A percentile compares a stretch with the other conserved stretches of the same genome.
phyloP scores from a whole-genome alignment of 2,329 filamentous ascomycete species.

The Mycocentrospora acerina region DNA sequence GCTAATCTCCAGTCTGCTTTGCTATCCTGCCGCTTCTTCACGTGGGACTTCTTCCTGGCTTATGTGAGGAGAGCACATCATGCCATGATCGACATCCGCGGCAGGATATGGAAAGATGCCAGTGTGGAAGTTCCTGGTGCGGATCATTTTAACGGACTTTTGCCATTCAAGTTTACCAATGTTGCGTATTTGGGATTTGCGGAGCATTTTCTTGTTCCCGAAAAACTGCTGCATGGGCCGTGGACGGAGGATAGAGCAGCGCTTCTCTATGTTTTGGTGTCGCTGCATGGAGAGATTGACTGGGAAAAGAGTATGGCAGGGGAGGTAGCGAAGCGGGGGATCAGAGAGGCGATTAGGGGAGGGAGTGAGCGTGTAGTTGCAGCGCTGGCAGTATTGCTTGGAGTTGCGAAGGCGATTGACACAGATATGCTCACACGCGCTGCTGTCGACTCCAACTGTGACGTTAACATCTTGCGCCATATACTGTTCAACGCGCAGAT shows the following conservation, averaged over 20 bases:
- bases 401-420: constrained; percentile 30
- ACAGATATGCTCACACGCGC: constrained; percentile 33
- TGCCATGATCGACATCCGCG: constrained; percentile 27
- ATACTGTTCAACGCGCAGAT: constrained; percentile 40
- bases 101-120: constrained; percentile 33
- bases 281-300: constrained; percentile 37
- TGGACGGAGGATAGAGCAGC: constrained; percentile 33
- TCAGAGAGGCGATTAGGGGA: constrained; percentile 30
- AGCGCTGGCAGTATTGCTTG: constrained; percentile 35
- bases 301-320: constrained; percentile 37
- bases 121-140: constrained; percentile 28
- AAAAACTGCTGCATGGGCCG: constrained; percentile 40
- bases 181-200: constrained; percentile 36
- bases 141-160: constrained; percentile 28
- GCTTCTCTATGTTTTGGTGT: constrained; percentile 38
- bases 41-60: constrained; percentile 36
- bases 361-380: constrained; percentile 35
- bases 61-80: constrained; percentile 36
- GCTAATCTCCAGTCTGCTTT: constrained; percentile 29
- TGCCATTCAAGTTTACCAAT: constrained; percentile 33
- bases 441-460: constrained; percentile 31
- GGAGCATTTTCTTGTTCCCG: constrained; percentile 32
- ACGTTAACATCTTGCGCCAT: constrained; percentile 32
- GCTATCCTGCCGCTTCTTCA: constrained; percentile 38
- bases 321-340: constrained; percentile 35